These are phyloP conservation scores for Dittrichia graveolens DNA, from an alignment of 129 eudicot genomes.

Conservation along the genomic window DNA sequence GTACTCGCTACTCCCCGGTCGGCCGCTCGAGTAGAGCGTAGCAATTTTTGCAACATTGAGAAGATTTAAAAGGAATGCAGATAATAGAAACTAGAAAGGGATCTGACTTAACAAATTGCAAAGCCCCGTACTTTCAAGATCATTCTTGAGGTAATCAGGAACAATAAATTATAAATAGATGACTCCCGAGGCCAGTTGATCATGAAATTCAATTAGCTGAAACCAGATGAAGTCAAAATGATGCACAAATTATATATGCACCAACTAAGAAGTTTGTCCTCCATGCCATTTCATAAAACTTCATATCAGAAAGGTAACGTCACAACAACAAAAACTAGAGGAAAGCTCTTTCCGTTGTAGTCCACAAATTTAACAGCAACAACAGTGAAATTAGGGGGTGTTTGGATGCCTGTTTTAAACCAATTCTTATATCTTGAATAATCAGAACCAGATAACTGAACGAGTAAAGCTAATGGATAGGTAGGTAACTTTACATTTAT, in stretches of 20 bases:
- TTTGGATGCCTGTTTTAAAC: not conserved
- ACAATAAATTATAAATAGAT: not conserved
- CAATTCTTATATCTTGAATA: not conserved
- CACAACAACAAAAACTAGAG: constrained; percentile 4
- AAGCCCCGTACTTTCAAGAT: constrained; percentile 3
- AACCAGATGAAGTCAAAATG: not conserved
- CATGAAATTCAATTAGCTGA: constrained; percentile 10
- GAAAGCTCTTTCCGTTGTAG: constrained; percentile 13
- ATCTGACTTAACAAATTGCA: not conserved
- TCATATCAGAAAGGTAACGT: not conserved
- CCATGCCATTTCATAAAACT: not conserved
- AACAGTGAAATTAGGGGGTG: not conserved
- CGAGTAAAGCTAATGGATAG: not conserved
- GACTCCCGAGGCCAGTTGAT: not conserved
- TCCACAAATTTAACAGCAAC: not conserved
- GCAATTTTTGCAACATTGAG: no score
- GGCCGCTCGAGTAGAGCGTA: no score
- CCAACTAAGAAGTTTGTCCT: not conserved
- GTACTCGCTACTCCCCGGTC: no score
- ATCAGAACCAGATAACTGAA: not conserved
- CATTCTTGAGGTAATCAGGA: constrained; percentile 15
- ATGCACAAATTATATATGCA: not conserved
- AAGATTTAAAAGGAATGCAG: not conserved
- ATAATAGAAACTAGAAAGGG: not conserved
- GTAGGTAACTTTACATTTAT: not conserved